Evolutionary conservation across 129 eudicot species (phyloP), one percentile per base, ranked within the genome.

Genomic region (Pulicaria dysenterica): DNA sequence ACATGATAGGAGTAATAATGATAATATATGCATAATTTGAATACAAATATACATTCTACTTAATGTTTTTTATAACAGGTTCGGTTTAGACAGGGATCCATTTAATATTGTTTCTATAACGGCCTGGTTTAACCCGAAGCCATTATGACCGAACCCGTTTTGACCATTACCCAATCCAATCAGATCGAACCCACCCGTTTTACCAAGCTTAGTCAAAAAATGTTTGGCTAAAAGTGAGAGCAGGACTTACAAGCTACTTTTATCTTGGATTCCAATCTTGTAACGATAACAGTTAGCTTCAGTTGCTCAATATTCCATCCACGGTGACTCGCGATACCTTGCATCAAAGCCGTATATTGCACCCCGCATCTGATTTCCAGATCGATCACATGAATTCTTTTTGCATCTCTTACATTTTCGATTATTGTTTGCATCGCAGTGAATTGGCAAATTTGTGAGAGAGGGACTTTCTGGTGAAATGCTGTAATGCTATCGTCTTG

Each of bases 221-320:
- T 42, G 41, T 31, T 39, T 24, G 31, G 24, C 15, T 62, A 62
- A 16, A 13, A n/a, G 3, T 38, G 47, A 9, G 46, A 40, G 10
- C 8, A 8, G 14, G 67, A 62, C 49, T 62, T 43, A 34, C 76
- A 57, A 3, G 58, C 43, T 0, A 43, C 67, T 72, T 58, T 44
- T 8, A 72, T 58, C 67, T 42, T 63, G 75, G 75, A n/a, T 58
- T 64, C 40, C 9, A 5, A 31, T 81, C 86, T 78, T n/a, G 78
- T 83, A 42, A 79, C 78, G 1, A 87, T 24, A 6, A 89, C 92
- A 17, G 89, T 84, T 70, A 87, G 69, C 85, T 72, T 84, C 12
- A 87, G 69, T 41, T 53, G 73, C 40, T 81, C 65, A 14, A 87
- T 45, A 64, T 51, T 51, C 67, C 38, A 7, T 40, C 68, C 78